Percentiles rank a stretch among this genome's conserved stretches.
These are phyloP conservation scores for Cyphellophora europaea DNA, from an alignment of 2,329 filamentous ascomycete species.

Conservation along the genomic window DNA sequence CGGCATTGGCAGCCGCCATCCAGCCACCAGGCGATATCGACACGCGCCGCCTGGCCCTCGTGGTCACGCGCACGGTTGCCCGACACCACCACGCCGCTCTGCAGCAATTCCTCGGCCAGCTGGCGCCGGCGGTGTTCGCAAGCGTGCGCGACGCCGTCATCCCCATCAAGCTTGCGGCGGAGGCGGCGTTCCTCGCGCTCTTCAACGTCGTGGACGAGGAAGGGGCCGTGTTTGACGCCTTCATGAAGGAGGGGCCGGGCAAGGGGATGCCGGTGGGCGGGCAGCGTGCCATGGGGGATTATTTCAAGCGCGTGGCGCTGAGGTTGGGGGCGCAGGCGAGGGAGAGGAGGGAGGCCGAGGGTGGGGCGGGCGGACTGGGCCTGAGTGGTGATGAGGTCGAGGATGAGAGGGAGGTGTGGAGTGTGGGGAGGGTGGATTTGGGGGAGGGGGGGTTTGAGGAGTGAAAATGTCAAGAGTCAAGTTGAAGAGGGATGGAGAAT, in stretches of 20 bases:
- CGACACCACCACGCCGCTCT: slow-evolving; percentile 71
- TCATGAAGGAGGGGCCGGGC: slow-evolving; percentile 57
- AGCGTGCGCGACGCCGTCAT: slow-evolving; percentile 87
- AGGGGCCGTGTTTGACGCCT: slow-evolving; percentile 79
- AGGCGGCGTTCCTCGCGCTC: slow-evolving; percentile 84
- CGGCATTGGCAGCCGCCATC: slow-evolving; percentile 65
- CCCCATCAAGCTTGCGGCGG: slow-evolving; percentile 87
- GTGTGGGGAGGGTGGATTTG: slow-evolving; percentile 80
- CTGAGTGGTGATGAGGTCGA: slow-evolving; percentile 85
- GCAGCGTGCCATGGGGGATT: slow-evolving; percentile 81
- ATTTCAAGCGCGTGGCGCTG: slow-evolving; percentile 88
- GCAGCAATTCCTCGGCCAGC: slow-evolving; percentile 58
- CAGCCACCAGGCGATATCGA: slow-evolving; percentile 71
- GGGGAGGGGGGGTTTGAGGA: slow-evolving; percentile 26
- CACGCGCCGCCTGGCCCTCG: slow-evolving; percentile 74
- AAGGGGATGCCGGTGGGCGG: slow-evolving; percentile 46
- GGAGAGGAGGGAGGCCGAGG: slow-evolving; percentile 85
- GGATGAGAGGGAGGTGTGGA: slow-evolving; percentile 93
- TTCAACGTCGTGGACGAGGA: slow-evolving; percentile 89
- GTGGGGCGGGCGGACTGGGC: slow-evolving; percentile 75
- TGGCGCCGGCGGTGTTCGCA: slow-evolving; percentile 79
- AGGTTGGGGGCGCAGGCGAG: slow-evolving; percentile 77
- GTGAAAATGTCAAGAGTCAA: too few relatives aligned
- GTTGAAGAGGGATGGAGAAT: too few relatives aligned
- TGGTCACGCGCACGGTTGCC: slow-evolving; percentile 77